Evolutionary conservation across 495 filamentous ascomycete species (phyloP).

Genomic region (Penicillium roqueforti): DNA sequence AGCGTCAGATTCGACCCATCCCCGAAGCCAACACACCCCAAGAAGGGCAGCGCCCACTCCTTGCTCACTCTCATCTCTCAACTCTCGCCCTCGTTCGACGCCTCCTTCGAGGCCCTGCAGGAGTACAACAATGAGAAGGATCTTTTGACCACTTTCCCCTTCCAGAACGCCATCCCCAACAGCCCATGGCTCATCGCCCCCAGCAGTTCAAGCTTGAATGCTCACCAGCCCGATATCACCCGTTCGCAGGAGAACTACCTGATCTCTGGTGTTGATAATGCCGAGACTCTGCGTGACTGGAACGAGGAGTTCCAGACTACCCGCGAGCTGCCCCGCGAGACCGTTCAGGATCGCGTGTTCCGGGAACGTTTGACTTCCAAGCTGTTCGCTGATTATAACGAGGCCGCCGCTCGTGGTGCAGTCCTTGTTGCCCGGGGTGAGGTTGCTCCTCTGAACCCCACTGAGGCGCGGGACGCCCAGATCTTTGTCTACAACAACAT

Average conservation of each 20-base stretch:
- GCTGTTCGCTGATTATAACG: slow-evolving; percentile 95
- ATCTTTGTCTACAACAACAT: slow-evolving; percentile 99
- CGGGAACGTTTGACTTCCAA: slow-evolving; percentile 90
- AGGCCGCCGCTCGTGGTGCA: slow-evolving; percentile 90
- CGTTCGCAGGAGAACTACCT: slow-evolving; percentile 92
- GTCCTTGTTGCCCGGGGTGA: slow-evolving; percentile 90
- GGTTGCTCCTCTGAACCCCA: slow-evolving; percentile 94
- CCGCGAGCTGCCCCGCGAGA: slow-evolving; percentile 85
- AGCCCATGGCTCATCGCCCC: slow-evolving; percentile 87
- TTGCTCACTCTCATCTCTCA: slow-evolving; percentile 72
- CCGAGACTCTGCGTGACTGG: slow-evolving; percentile 94
- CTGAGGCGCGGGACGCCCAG: slow-evolving; percentile 86
- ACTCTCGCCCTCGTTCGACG: slow-evolving; percentile 77
- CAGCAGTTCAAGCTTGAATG: slow-evolving; percentile 53
- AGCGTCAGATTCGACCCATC: slow-evolving; percentile 90
- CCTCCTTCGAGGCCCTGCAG: slow-evolving; percentile 68
- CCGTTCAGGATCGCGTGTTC: slow-evolving; percentile 93
- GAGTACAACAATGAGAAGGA: slow-evolving; percentile 79
- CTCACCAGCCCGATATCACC: slow-evolving; percentile 78
- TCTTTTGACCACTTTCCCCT: slow-evolving; percentile 86
- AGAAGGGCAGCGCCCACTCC: slow-evolving; percentile 67
- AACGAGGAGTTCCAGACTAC: slow-evolving; percentile 99
- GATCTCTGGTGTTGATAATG: slow-evolving; percentile 82
- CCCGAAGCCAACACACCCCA: slow-evolving; percentile 55
- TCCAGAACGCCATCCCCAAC: slow-evolving; percentile 87